Conservation (phyloP, 164 flowering plant species). For the Euptelea pleiosperma region DNA sequence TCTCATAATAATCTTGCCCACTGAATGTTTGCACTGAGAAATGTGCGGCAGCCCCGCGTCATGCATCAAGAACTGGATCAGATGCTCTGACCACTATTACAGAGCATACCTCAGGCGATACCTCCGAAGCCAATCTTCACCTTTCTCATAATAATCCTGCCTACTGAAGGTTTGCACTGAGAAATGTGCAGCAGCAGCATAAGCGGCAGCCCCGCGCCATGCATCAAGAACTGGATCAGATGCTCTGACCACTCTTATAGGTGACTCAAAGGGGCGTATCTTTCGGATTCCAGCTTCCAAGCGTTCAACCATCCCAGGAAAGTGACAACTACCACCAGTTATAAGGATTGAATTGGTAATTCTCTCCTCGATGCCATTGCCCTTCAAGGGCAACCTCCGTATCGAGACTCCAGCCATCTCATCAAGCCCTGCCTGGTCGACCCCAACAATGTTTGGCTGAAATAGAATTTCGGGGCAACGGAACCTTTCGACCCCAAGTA, state of each 20-base stretch:
- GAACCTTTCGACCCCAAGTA: constrained; percentile 90
- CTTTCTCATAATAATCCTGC: constrained; percentile 79
- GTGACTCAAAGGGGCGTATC: constrained; percentile 77
- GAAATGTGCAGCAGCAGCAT: constrained; percentile 58
- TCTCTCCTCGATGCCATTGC: constrained; percentile 39
- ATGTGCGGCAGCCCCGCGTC: constrained; percentile 79
- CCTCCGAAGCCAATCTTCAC: constrained; percentile 81
- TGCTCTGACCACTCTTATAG: constrained; percentile 64
- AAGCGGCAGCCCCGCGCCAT: constrained; percentile 87
- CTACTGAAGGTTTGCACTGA: constrained; percentile 58
- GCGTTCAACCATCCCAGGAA: constrained; percentile 76
- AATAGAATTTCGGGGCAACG: constrained; percentile 93
- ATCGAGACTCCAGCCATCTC: constrained; percentile 89
- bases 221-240: constrained; percentile 82
- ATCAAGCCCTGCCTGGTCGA: constrained; percentile 90
- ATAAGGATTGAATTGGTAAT: constrained; percentile 68
- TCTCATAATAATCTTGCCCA: constrained; percentile 73
- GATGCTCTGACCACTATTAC: constrained; percentile 62
- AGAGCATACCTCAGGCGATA: constrained; percentile 60
- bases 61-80: constrained; percentile 85
- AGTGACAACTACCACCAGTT: constrained; percentile 82
- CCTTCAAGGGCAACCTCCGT: constrained; percentile 48
- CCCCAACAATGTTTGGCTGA: constrained; percentile 73
- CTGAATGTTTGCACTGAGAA: constrained; percentile 66
- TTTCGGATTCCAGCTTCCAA: constrained; percentile 82